Evolutionary conservation across 225 moss, liverwort and hornwort genomes (phyloP).

Genomic region (Lunularia cruciata): DNA sequence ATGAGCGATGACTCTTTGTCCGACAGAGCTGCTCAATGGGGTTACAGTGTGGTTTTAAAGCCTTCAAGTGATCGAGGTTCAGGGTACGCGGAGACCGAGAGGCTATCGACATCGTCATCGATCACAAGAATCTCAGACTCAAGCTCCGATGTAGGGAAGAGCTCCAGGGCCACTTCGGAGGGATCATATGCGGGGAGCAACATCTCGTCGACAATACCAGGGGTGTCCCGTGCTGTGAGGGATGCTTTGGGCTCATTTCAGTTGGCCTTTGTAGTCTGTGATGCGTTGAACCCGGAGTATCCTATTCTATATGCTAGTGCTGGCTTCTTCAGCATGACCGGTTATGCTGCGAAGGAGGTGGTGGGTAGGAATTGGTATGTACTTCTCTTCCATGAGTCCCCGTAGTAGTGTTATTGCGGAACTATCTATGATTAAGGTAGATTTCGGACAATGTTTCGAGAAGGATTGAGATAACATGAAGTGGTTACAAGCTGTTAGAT

Average conservation of each 20-base stretch:
- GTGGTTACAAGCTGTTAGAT: too few relatives aligned
- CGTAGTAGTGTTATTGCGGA: too few relatives aligned
- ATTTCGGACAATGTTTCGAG: too few relatives aligned
- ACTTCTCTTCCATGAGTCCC: background rate
- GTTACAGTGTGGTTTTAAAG: conserved; percentile 64
- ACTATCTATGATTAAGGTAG: too few relatives aligned
- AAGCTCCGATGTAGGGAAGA: conserved; percentile 11
- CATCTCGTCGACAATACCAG: conserved; percentile 45
- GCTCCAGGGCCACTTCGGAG: conserved; percentile 13
- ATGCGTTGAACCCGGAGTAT: conserved; percentile 53
- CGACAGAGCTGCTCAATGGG: conserved; percentile 76
- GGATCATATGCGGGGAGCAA: conserved; percentile 21
- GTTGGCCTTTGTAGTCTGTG: conserved; percentile 86
- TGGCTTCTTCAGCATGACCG: conserved; percentile 86
- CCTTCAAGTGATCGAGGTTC: conserved; percentile 42
- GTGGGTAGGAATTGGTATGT: conserved; percentile 67
- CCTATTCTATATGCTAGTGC: conserved; percentile 84
- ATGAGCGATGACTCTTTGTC: conserved; percentile 51
- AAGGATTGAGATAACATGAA: too few relatives aligned
- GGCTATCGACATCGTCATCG: conserved; percentile 25
- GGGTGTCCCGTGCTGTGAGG: conserved; percentile 59
- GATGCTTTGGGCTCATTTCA: conserved; percentile 79
- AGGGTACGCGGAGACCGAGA: conserved; percentile 38
- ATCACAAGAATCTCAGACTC: background rate
- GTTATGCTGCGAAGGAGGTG: conserved; percentile 67